Base-by-base conservation (phyloP, 345 rosid species). In the Punica granatum region DNA sequence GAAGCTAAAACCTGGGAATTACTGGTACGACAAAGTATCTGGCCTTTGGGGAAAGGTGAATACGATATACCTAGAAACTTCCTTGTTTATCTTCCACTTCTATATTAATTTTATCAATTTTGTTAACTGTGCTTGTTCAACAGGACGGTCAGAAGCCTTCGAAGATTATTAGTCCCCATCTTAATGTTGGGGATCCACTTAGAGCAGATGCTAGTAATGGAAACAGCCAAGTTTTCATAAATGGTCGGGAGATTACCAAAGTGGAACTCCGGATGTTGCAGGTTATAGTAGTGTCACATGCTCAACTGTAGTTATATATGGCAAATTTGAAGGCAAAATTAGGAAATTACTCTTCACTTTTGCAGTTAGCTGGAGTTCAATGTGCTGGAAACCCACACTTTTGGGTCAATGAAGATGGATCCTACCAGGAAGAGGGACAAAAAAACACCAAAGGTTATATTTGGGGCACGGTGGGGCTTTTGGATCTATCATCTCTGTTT, bases 1-100 rank as follows among this genome's bases (percentile, higher is more conserved):
- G 86, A 90, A 88, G 79, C 79, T 95, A 46, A 95, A 90, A 65
- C 98, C 98, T 0, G 99, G 99, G 66, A 85, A 83, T 67, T 95
- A 95, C 86, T 95, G 99, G 99, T 95, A 95, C 68, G 99, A 95
- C 77, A 90, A 88, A 86, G 98, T 92, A 68, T 95, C 99, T 23
- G 99, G 99, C 56, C 86, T 95, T 54, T 95, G 99, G 99, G 99
- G 99, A 82, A 92, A 95, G 98, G 99, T 95, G 81, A 83, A 65
- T 74, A 53, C 69, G 28, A 43, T 43, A 41, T 66, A 32, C 34
- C 46, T 64, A 65, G 68, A 30, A 23, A 60, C 42, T 26, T 25
- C 44, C 66, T 64, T 26, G 36, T 15, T 71, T 60, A 73, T 64
- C 56, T 43, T 68, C 56, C 18, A 60, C 39, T 66, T 36, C 18